Percentiles rank a stretch among this genome's conserved stretches.
Evolutionary conservation across 345 rosid genomes (phyloP).

Genomic region (Lumnitzera littorea): DNA sequence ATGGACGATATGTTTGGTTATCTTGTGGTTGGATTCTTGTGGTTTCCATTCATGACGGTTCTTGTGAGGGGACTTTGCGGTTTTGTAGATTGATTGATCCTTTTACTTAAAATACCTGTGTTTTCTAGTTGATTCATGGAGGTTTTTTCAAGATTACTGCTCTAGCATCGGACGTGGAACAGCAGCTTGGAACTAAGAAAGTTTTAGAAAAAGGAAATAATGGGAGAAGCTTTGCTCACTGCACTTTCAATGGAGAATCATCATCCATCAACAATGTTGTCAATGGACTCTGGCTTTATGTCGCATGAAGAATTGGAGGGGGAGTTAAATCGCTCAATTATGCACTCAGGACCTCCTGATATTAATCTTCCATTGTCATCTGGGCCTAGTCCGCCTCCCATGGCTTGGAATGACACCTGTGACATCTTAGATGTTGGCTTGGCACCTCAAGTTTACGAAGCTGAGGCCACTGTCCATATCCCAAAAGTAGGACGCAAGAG

Average conservation of each 20-base stretch:
- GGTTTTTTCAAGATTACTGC: slow-evolving; percentile 3
- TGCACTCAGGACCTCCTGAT: slow-evolving; percentile 40
- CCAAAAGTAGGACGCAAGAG: slow-evolving; percentile 35
- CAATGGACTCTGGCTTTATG: slow-evolving; percentile 37
- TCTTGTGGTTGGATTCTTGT: slow-evolving; percentile 14
- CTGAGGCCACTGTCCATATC: slow-evolving; percentile 19
- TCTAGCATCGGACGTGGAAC: neutral
- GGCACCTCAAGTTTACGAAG: slow-evolving; percentile 29
- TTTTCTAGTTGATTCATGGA: slow-evolving; percentile 1
- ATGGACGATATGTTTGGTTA: slow-evolving; percentile 13
- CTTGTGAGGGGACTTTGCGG: slow-evolving; percentile 19
- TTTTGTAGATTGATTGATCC: slow-evolving; percentile 13
- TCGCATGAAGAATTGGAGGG: slow-evolving; percentile 40
- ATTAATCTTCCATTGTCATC: slow-evolving; percentile 36
- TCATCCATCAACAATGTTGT: slow-evolving; percentile 40
- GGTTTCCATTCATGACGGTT: slow-evolving; percentile 17
- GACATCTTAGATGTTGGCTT: slow-evolving; percentile 40
- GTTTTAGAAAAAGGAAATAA: neutral
- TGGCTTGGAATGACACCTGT: slow-evolving; percentile 33
- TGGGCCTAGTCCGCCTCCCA: slow-evolving; percentile 31
- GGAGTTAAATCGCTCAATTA: slow-evolving; percentile 23
- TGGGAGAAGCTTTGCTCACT: slow-evolving; percentile 28
- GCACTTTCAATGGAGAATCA: slow-evolving; percentile 39
- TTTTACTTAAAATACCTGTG: neutral
- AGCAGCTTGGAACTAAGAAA: too few species aligned